Base-by-base conservation (phyloP, 495 filamentous ascomycete species). In the Xylaria castorea region DNA sequence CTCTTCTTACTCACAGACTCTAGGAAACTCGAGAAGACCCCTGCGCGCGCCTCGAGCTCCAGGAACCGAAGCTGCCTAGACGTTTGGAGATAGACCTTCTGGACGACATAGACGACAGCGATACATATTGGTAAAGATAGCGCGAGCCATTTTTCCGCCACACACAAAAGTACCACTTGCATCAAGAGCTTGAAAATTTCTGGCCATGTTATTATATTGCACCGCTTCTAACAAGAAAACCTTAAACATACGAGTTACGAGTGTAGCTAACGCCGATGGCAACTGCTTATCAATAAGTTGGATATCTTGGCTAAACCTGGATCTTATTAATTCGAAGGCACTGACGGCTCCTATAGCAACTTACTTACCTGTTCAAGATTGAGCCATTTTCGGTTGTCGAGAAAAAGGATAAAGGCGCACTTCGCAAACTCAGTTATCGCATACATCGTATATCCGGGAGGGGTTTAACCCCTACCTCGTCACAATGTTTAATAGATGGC, bases 51-150 rank as follows among this genome's bases (percentile, higher is more conserved):
- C 76, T 91, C 87, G 3, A 90, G 80, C 67, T 91, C 89, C 2
- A 92, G 76, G 0, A 90, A 73, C 25, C 89, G 84, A 3, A 92
- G 66, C 71, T 91, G 89, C 6, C 87, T 84, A 0, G 87, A 89
- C 1, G 86, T 88, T 18, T 86, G 83, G 0, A 91, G 81, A 68
- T 91, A 91, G 76, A 85, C 83, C 11, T 78, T 81, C 69, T 91
- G 88, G 3, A 90, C 68, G 1, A 85, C 6, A 50, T 78, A 88
- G n/a, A 89, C 32, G 3, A 82, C 63, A 6, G 78, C 18, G 61
- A 81, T 68, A 63, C 83, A 68, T 69, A 79, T 44, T 32, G 85
- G 77, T 51, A 82, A 53, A 9, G 73, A 74, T 16, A 78, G 44
- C 8, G 77, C 74, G 0, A 83, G 73, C 48, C 72, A 74, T 14